A percentile compares a stretch with the other conserved stretches of the same genome.
Evolutionary conservation across 2,329 filamentous ascomycete species (phyloP).

Genomic region (Aureobasidium leucospermi): DNA sequence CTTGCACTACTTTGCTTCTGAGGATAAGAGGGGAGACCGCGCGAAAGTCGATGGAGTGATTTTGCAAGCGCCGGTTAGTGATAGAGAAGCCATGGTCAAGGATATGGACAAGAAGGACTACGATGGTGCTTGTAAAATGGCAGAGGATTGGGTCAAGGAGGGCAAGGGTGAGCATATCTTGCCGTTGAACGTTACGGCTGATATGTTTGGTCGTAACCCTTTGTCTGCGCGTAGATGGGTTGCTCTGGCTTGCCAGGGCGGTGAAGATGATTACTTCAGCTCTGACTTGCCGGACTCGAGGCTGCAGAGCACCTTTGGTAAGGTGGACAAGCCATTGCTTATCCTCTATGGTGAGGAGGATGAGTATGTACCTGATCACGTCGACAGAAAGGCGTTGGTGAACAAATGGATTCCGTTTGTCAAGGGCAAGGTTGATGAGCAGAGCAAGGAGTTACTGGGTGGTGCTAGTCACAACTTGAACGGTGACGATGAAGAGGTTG

Average conservation of each 20-base stretch:
- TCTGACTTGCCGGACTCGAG: slow-evolving; percentile 58
- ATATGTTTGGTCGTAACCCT: slow-evolving; percentile 30
- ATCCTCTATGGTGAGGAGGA: slow-evolving; percentile 61
- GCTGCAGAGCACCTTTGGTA: slow-evolving; percentile 58
- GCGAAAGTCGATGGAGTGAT: slow-evolving; percentile 64
- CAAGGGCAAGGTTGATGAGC: slow-evolving; percentile 42
- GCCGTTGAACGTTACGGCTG: slow-evolving; percentile 29
- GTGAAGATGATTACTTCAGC: slow-evolving; percentile 85
- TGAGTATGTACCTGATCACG: slow-evolving; percentile 51
- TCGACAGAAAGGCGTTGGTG: slow-evolving; percentile 54
- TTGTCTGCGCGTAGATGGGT: slow-evolving; percentile 53
- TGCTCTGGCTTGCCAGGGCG: slow-evolving; percentile 51
- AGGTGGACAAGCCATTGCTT: slow-evolving; percentile 50
- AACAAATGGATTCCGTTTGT: slow-evolving; percentile 47
- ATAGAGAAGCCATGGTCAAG: slow-evolving; percentile 57
- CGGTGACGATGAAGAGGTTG: slow-evolving; percentile 38
- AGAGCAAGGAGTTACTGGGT: slow-evolving; percentile 41
- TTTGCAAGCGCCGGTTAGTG: slow-evolving; percentile 71
- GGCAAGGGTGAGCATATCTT: slow-evolving; percentile 52
- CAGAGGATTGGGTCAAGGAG: slow-evolving; percentile 48
- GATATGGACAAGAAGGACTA: slow-evolving; percentile 39
- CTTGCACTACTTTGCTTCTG: slow-evolving; percentile 52
- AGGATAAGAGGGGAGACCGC: slow-evolving; percentile 32
- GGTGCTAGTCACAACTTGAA: slow-evolving; percentile 47
- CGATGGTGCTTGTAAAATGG: slow-evolving; percentile 34